Evolutionary conservation across 1,139 yeast genomes (phyloP), one percentile per base, ranked within the genome.

Genomic region (Yamadazyma spencermartinsiae): DNA sequence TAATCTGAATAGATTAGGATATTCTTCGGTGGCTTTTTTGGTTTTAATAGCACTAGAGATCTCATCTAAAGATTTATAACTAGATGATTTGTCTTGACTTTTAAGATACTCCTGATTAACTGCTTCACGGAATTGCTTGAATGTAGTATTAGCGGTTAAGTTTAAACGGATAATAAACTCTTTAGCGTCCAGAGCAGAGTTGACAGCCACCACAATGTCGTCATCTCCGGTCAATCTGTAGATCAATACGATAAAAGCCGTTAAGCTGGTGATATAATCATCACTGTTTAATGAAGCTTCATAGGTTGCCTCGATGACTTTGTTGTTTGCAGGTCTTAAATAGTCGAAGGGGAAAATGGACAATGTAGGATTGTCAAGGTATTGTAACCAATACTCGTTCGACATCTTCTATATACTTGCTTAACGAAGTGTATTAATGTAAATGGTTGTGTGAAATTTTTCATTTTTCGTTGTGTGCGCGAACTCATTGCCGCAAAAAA

Each of bases 161-260:
- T 67, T 68, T 37, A 85, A 66, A 53, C 96, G 72, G 31, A 87
- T 59, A 19, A 86, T 80, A 48, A 80, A 79, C 46, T 68, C 82
- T 43, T 61, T 58, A 20, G 56, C 55, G 8, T 57, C 53, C 17
- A 67, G 61, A 31, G 63, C 57, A 12, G 72, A 61, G 43, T 80
- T 81, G 1, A 94, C 79, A 19, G 95, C 88, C 45, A 92, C 65
- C n/a, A 86, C 82, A 38, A 92, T 81, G 54, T 92, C 98, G 48
- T 89, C 97, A 56, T 92, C 98, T 19, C 97, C 98, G 4, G 97
- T 85, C 39, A 87, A 70, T 56, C 98, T 76, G 61, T 77, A 83
- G 28, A 87, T 73, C 41, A 92, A 70, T 2, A 84, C 79, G 19
- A 84, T 79, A 65, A 83, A 86, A 1, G 78, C 78, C n/a, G 95